Evolutionary conservation across 441 rosid species (phyloP), one percentile per base, ranked within the genome.

Genomic region (Dalechampia spathulata): DNA sequence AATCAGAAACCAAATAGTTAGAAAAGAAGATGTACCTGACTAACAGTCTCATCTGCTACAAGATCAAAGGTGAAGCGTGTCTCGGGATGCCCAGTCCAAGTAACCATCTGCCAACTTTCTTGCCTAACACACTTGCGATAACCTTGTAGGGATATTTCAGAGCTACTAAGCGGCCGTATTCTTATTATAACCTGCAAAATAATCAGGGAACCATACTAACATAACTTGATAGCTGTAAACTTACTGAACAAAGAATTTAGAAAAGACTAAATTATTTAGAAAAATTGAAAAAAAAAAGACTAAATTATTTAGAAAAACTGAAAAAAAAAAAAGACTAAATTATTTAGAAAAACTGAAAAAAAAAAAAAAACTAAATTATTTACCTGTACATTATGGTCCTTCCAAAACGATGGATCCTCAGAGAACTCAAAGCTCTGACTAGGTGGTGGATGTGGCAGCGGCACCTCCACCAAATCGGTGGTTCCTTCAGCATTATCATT

Each of bases 371-470:
- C 12, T 3, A 13, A 4, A 2, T 15, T 22, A 53, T 4, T 54
- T 60, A 92, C 99, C 94, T 94, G 99, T 21, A 94, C 97, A 58
- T 94, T 94, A 59, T 79, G 96, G 46, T 94, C 99, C 74, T 84
- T 83, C 97, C 97, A 87, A 68, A 94, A 85, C 17, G 96, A 81
- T 0, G 96, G 95, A 72, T 87, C 97, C 52, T 94, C 96, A n/a
- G 58, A 56, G 64, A 90, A 68, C 61, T 90, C 97, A 52, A 84
- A 87, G 68, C 83, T 78, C 50, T 68, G 89, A 37, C 5, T 30
- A n/a, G n/a, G n/a, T n/a, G 77, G 58, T 1, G 57, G 78, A 52
- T 71, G 57, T 57, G 62, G 65, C 14, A 52, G 74, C 28, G 63
- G 64, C 38, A 52, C 69, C 1, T 63, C 69, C 21, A 66, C 68